Conservation (phyloP, 768 basidiomycete species). For the Baorangia bicolor region DNA sequence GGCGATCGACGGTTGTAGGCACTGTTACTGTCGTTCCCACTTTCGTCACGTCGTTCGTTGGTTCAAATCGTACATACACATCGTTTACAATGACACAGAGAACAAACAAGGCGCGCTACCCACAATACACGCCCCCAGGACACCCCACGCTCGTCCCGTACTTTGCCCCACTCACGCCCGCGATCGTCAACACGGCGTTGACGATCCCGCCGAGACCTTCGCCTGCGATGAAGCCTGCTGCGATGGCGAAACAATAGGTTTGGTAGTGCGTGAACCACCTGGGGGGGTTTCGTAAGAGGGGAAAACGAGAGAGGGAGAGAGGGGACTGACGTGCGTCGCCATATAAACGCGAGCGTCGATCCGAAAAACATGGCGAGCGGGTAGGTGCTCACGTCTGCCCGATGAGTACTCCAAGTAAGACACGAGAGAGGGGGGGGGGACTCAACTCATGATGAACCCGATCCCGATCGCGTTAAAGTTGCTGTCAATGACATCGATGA, state of each 20-base stretch:
- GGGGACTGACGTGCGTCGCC: constrained; percentile 10
- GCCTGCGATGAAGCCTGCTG: constrained; percentile 42
- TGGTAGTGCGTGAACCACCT: constrained; percentile 16
- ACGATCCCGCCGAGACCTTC: constrained; percentile 40
- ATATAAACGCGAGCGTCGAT: constrained; percentile 24
- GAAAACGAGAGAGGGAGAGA: too few species aligned
- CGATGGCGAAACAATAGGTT: constrained; percentile 35
- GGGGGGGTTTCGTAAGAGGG: too few species aligned
- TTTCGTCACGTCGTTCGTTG: too few species aligned
- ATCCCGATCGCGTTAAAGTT: constrained; percentile 32
- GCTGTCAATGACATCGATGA: too few species aligned
- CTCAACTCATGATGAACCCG: background rate
- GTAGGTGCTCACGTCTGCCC: constrained; percentile 25
- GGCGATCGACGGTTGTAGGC: too few species aligned
- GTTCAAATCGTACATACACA: too few species aligned
- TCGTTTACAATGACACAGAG: too few species aligned
- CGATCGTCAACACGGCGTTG: constrained; percentile 33
- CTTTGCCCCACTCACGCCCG: constrained; percentile 25
- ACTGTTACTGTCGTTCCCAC: too few species aligned
- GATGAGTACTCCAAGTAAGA: too few species aligned
- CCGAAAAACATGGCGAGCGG: constrained; percentile 25
- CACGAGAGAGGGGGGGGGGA: too few species aligned
- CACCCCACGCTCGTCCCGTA: constrained; percentile 31
- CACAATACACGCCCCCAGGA: constrained; percentile 27
- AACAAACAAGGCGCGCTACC: too few species aligned